phyloP scores from a whole-genome alignment of 148 eudicot species.

The Chenopodium quinoa region DNA sequence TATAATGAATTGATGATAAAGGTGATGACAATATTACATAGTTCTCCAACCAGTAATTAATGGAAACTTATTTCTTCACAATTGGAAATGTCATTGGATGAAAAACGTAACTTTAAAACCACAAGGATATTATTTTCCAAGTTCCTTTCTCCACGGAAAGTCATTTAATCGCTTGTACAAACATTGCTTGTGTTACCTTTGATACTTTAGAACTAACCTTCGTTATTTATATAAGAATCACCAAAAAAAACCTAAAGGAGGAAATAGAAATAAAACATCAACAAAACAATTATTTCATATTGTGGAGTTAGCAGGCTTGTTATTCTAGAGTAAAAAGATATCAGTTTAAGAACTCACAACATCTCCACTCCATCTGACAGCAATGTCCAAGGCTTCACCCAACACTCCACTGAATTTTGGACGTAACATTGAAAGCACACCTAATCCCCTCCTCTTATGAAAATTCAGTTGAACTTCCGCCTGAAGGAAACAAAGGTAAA shows the following conservation, averaged over 20 bases:
- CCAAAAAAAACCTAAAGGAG: not conserved
- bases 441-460: constrained; percentile 91
- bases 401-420: constrained; percentile 96
- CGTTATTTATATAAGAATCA: not conserved
- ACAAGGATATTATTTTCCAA: not conserved
- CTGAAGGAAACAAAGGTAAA: constrained; percentile 38
- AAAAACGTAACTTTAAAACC: not conserved
- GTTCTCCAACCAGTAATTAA: not conserved
- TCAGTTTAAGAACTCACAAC: constrained; percentile 58
- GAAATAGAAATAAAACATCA: not conserved
- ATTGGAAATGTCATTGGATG: not conserved
- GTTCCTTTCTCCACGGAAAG: not conserved
- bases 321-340: constrained; percentile 6
- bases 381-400: constrained; percentile 97
- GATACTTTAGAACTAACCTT: not conserved
- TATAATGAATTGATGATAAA: too few species aligned
- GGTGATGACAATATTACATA: not conserved
- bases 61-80: not conserved
- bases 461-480: constrained; percentile 92
- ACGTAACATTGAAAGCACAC: constrained; percentile 77
- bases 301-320: not conserved
- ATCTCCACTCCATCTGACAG: constrained; percentile 99
- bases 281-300: not conserved
- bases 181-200: not conserved
- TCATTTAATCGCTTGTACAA: not conserved